Conservation (phyloP, 345 rosid genomes). For the Euphorbia peplus region DNA sequence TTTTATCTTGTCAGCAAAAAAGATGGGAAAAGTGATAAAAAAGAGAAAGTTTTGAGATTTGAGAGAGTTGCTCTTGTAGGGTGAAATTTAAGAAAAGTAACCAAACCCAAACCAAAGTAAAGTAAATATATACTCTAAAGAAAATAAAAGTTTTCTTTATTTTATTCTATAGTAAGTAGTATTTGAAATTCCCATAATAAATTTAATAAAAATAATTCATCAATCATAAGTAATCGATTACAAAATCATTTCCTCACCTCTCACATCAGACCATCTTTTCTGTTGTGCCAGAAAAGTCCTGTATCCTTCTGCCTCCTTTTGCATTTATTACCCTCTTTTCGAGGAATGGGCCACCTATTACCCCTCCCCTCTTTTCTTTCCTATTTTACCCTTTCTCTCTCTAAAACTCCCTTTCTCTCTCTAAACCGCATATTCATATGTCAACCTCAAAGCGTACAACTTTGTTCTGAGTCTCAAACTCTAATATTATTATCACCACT, state of each 20-base stretch:
- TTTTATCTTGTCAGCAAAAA: slow-evolving; percentile 20
- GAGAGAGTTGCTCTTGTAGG: neutral
- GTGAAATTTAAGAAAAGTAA: neutral
- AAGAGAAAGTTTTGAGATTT: slow-evolving; percentile 9
- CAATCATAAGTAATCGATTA: slow-evolving; percentile 59
- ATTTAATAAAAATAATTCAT: too few species aligned
- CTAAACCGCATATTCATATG: slow-evolving; percentile 15
- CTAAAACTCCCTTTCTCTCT: slow-evolving; percentile 14
- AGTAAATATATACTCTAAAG: too few species aligned
- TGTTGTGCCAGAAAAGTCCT: slow-evolving; percentile 26
- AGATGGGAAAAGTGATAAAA: slow-evolving; percentile 11
- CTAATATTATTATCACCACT: neutral
- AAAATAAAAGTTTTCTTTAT: too few species aligned
- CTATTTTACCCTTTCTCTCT: slow-evolving; percentile 8
- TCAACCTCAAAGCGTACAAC: slow-evolving; percentile 33
- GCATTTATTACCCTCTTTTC: slow-evolving; percentile 31
- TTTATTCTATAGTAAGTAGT: too few species aligned
- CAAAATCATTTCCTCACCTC: slow-evolving; percentile 43
- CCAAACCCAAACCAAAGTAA: neutral
- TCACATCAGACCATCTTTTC: slow-evolving; percentile 31
- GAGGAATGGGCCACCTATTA: slow-evolving; percentile 29
- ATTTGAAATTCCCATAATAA: too few species aligned
- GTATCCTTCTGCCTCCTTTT: slow-evolving; percentile 18
- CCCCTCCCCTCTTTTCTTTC: too few species aligned
- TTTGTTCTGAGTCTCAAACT: slow-evolving; percentile 17